Conservation (phyloP, 2,329 filamentous ascomycete species). For the Colletotrichum melonis region DNA sequence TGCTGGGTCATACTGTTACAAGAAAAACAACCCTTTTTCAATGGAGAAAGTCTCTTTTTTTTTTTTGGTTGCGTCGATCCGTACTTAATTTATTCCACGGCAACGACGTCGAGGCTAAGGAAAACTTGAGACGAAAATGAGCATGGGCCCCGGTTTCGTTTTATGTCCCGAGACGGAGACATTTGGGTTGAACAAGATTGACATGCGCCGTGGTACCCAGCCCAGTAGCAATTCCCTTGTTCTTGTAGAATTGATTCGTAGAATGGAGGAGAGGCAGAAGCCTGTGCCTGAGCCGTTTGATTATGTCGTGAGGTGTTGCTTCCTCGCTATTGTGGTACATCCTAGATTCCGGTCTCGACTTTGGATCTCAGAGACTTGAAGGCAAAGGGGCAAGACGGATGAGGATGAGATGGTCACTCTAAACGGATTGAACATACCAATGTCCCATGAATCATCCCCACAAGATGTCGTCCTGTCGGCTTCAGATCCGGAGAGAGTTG, state of each 20-base stretch:
- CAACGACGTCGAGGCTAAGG: background rate
- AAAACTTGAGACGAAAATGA: slow-evolving; percentile 27
- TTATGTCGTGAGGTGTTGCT: background rate
- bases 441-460: background rate
- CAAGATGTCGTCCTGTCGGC: background rate
- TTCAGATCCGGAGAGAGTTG: background rate
- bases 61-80: background rate
- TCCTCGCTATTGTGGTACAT: background rate
- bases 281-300: too few relatives aligned
- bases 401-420: background rate
- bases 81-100: background rate
- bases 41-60: background rate
- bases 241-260: background rate
- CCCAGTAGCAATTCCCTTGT: background rate
- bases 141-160: slow-evolving; percentile 19
- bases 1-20: background rate
- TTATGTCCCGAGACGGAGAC: background rate
- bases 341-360: background rate
- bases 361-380: too few relatives aligned
- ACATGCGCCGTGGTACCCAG: background rate
- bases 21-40: background rate
- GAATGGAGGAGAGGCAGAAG: background rate
- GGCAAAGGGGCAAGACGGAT: background rate
- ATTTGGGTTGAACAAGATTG: background rate
- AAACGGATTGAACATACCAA: too few relatives aligned